Percentiles rank a stretch among this genome's conserved stretches.
These are phyloP conservation scores for Fusarium pininemorale DNA, from an alignment of 2,329 filamentous ascomycete species.

Conservation along the genomic window DNA sequence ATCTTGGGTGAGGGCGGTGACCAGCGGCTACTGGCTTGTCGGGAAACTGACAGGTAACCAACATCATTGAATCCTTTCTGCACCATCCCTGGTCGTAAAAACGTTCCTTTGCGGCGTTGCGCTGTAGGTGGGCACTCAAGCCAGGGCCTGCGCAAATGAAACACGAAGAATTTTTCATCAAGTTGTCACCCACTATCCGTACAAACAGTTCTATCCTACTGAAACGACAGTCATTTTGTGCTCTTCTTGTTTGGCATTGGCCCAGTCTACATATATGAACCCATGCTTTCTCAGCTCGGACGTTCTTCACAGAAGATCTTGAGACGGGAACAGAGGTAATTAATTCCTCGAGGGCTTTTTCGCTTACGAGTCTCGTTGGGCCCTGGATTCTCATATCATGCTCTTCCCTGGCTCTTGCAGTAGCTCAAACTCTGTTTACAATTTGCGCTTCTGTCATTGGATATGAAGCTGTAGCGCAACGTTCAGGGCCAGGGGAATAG, in stretches of 20 bases:
- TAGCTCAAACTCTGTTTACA: background rate
- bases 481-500: background rate
- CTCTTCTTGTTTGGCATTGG: rapidly evolving
- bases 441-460: background rate
- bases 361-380: background rate
- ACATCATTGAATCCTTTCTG: background rate
- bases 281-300: rapidly evolving
- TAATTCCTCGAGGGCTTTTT: background rate
- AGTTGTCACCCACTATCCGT: background rate
- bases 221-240: rapidly evolving
- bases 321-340: background rate
- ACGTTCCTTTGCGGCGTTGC: background rate
- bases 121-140: background rate
- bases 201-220: rapidly evolving
- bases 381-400: background rate
- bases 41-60: background rate
- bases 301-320: rapidly evolving
- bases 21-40: background rate
- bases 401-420: background rate
- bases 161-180: background rate
- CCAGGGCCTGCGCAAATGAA: background rate
- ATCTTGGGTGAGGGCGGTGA: background rate
- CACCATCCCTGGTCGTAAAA: background rate
- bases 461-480: no score
- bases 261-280: background rate